Base-by-base conservation (phyloP, 2,329 filamentous ascomycete genomes). In the Colletotrichum musicola region DNA sequence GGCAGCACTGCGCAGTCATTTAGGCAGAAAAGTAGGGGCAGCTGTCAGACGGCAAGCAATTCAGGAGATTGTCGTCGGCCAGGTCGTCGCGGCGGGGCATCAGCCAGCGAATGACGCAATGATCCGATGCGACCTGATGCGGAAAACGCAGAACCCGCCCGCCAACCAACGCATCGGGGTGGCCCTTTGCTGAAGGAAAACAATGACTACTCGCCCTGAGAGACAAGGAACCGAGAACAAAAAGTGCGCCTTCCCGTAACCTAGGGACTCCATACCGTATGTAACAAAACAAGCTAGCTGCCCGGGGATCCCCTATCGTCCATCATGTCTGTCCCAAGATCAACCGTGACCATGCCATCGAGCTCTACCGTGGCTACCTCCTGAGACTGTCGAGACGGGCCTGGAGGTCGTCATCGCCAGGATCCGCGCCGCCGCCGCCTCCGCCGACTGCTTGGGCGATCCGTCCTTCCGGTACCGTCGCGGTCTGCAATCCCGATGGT, bases 391-490 rank as follows among this genome's bases (percentile, higher is more conserved):
- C 94, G 60, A 99, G 87, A 68, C 96, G 90, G 72, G 96, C 95
- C 83, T 98, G 95, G 27, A 99, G 88, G 78, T 98, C 96, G 76
- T 98, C 94, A 75, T 98, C 95, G n/a, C 89, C 90, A 5, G 88
- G 84, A 74, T 90, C 90, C 25, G 79, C 82, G 18, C 82, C 82
- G 5, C 91, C 91, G 6, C 81, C 81, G 5, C 83, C 82, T 12
- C 86, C 90, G 7, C 93, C 94, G 73, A 98, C 87, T 16, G 95
- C 94, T 79, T 98, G 93, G 54, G 96, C 95, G 70, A 98, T 89
- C 75, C 89, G 90, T 12, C 90, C 87, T 76, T 98, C 94, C 6
- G 92, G 83, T 5, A 92, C 90, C 5, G 90, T 84, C 62, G 88
- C 87, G 72, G 90, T 91, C 76, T 96, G 93, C 69, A 98, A 82